Percentiles rank a stretch among this genome's conserved stretches.
phyloP scores from a whole-genome alignment of 2,329 filamentous ascomycete genomes.

The Pyrenophora seminiperda region DNA sequence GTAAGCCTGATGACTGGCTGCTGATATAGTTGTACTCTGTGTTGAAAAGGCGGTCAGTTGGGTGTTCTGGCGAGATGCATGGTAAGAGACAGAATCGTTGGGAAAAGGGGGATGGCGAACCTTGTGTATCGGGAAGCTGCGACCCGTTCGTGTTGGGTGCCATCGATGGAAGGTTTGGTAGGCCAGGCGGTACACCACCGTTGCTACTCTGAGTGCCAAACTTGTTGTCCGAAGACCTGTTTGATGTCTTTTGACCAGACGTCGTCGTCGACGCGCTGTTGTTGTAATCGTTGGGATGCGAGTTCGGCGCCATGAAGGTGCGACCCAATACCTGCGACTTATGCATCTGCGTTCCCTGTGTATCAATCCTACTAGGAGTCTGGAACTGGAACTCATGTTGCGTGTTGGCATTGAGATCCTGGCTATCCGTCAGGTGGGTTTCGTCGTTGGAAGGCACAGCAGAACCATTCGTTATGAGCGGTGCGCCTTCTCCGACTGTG shows the following conservation, averaged over 20 bases:
- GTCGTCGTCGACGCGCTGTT: conserved; percentile 92
- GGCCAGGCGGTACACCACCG: conserved; percentile 57
- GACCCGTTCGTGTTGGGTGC: conserved; percentile 59
- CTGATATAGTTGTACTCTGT: conserved; percentile 42
- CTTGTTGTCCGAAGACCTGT: conserved; percentile 72
- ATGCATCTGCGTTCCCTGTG: conserved; percentile 54
- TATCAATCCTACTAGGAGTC: conserved; percentile 37
- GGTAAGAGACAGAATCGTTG: conserved; percentile 18
- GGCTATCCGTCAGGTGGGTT: conserved; percentile 52
- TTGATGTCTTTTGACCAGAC: conserved; percentile 79
- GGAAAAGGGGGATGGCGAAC: conserved; percentile 47
- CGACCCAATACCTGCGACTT: conserved; percentile 69
- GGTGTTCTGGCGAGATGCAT: conserved; percentile 11
- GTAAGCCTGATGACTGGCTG: conserved; percentile 47
- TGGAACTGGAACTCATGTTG: conserved; percentile 41
- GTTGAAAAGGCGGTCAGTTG: conserved; percentile 25
- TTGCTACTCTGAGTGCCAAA: conserved; percentile 77
- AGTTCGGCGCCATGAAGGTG: conserved; percentile 63
- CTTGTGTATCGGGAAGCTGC: conserved; percentile 68
- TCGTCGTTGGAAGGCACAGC: conserved; percentile 52
- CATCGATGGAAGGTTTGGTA: conserved; percentile 61
- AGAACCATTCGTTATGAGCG: conserved; percentile 50
- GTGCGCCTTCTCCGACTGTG: conserved; percentile 45
- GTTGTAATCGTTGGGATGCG: conserved; percentile 65
- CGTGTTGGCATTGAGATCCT: conserved; percentile 43